Evolutionary conservation across 1,139 yeast genomes (phyloP).

Genomic region (Blastobotrys aristatus): DNA sequence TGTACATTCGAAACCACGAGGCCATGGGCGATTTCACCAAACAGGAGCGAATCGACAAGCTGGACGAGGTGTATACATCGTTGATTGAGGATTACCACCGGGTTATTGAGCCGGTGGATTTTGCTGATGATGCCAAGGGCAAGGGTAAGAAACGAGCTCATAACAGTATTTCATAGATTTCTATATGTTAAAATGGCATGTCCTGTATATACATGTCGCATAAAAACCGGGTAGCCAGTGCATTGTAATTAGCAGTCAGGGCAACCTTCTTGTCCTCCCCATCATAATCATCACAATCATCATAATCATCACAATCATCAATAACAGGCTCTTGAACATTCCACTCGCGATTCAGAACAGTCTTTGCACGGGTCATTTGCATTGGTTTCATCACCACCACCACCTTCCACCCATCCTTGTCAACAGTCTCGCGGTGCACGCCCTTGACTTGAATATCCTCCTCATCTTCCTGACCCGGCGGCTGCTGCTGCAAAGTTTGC

Average conservation of each 20-base stretch:
- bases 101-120: conserved; percentile 50
- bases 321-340: neutral
- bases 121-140: conserved; percentile 60
- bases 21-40: conserved; percentile 63
- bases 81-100: conserved; percentile 66
- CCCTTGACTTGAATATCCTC: neutral
- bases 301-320: neutral
- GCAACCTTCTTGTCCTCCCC: conserved; percentile 3
- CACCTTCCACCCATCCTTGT: conserved; percentile 3
- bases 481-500: neutral
- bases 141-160: conserved; percentile 43
- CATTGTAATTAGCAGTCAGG: conserved; percentile 2
- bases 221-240: neutral
- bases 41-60: conserved; percentile 56
- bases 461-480: neutral
- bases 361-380: neutral
- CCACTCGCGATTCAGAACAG: conserved; percentile 3
- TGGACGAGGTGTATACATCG: conserved; percentile 69
- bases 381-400: conserved; percentile 2
- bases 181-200: neutral
- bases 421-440: neutral
- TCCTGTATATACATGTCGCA: conserved; percentile 7
- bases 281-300: neutral
- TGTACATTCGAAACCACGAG: conserved; percentile 74
- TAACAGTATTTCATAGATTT: conserved; percentile 33